phyloP scores from a whole-genome alignment of 2,329 filamentous ascomycete genomes.

The Mariannaea sp. region DNA sequence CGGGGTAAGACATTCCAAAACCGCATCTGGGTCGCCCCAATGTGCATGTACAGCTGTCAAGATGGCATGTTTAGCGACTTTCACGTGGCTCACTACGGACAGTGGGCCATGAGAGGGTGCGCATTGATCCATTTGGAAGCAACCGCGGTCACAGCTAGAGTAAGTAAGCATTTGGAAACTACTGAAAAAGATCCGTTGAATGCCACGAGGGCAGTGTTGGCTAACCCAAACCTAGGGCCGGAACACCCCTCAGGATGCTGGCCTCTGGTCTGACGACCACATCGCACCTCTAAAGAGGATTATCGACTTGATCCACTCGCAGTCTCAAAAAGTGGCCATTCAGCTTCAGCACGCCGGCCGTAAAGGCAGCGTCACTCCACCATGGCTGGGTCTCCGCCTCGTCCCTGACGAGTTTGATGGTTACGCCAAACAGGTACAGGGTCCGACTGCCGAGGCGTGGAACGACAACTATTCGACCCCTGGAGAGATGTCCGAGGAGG shows the following conservation, averaged over 20 bases:
- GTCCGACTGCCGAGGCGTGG: conserved; percentile 55
- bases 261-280: conserved; percentile 11
- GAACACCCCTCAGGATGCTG: conserved; percentile 13
- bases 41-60: conserved; percentile 18
- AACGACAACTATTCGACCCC: conserved; percentile 61
- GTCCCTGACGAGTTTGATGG: conserved; percentile 36
- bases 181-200: too few species aligned
- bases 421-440: conserved; percentile 47
- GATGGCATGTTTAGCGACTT: conserved; percentile 19
- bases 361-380: background rate
- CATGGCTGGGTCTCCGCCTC: conserved; percentile 7
- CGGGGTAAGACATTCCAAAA: conserved; percentile 17
- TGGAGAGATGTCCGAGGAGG: conserved; percentile 64
- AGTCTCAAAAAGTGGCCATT: conserved; percentile 6
- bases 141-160: conserved; percentile 5
- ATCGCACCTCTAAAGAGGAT: conserved; percentile 8
- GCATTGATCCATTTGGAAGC: conserved; percentile 8
- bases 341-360: conserved; percentile 10
- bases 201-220: background rate
- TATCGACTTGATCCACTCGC: conserved; percentile 4
- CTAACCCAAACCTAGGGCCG: background rate
- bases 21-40: conserved; percentile 17
- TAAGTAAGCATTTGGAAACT: background rate
- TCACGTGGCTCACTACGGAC: conserved; percentile 15
- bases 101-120: conserved; percentile 13